Evolutionary conservation across 352 stramenopile species (phyloP), one percentile per base, ranked within the genome.

Genomic region (Phytophthora pluvialis): DNA sequence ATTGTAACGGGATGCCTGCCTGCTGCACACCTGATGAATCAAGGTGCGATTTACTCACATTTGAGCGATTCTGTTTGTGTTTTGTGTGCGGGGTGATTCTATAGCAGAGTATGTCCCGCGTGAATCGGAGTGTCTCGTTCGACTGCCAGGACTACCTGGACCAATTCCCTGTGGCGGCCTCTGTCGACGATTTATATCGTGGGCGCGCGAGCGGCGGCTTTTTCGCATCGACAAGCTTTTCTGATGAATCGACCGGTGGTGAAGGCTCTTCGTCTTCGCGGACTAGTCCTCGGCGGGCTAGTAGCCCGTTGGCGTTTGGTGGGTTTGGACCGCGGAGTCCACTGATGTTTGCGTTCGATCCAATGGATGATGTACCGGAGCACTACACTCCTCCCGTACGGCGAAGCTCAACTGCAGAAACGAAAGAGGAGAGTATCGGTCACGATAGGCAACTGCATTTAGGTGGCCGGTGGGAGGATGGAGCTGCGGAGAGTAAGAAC

Each of bases 301-400:
- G 72, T 60, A 92, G 83, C 44, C 85, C 85, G 1, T 31, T 88
- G n/a, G 56, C 31, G 29, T 89, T 80, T 57, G 72, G 70, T 16
- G 72, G 73, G 10, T 89, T 82, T 71, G 83, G 82, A 25, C 80
- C 85, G 8, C 81, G 83, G 5, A 93, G 85, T 70, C 85, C 85
- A 15, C 61, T 93, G 9, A 89, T 89, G 78, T 94, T 94, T 65
- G 74, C 76, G 5, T 90, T 94, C 53, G 86, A 93, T 32, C 80
- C 83, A 25, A 83, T 91, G 43, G 84, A 93, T 32, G 80, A 87
- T 32, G 62, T 89, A 12, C 67, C 78, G 2, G 78, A 87, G 43
- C 61, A 70, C 36, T 70, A 72, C 28, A 70, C 50, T 26, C 56
- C 58, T n/a, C 57, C 53, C 4, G 39, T 57, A 36, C 33, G 54